Base-by-base conservation (phyloP, 768 basidiomycete genomes). In the Russula ochroleuca region DNA sequence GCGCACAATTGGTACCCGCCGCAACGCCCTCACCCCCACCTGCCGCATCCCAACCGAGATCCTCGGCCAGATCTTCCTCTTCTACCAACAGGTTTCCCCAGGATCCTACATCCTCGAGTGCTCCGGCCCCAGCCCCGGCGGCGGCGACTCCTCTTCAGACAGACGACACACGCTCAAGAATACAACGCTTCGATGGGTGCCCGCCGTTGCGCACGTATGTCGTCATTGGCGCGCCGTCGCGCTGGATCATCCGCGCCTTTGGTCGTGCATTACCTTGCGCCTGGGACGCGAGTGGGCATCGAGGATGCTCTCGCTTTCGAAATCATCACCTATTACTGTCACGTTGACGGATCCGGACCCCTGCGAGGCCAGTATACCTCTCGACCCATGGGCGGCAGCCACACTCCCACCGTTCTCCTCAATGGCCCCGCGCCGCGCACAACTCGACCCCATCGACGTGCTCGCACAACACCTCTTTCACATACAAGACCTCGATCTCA, bases 41-140 rank as follows among this genome's bases (percentile, higher is more conserved):
- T 61, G 59, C 11, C 59, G 59, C 59, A 61, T 65, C 38, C 64
- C 63, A 9, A 56, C 64, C 1, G 59, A 65, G 41, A 65, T 64
- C 48, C 53, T 64, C 28, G 53, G 38, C 19, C 52, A 61, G 35
- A 65, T 65, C 38, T 61, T 65, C 54, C 64, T 65, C 54, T 33
- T 56, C 40, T 65, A 65, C 54, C 59, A 65, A 14, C 54, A 35
- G 3, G 11, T 45, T 33, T 59, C 40, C 11, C 6, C 28, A 14
- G 21, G 15, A 0, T 1, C 52, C 5, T 55, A 28, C 38, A 19
- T 56, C 38, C 41, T n/a, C 2, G 54, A 51, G 0, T 57, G n/a
- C 7, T 17, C 35, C 13, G 59, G 51, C 19, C 23, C 17, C 5
- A 19, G 2, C 28, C 2, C 28, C 13, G n/a, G 14, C 11, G n/a